Conservation (phyloP, 495 filamentous ascomycete genomes). For the Daldinia vernicosa region DNA sequence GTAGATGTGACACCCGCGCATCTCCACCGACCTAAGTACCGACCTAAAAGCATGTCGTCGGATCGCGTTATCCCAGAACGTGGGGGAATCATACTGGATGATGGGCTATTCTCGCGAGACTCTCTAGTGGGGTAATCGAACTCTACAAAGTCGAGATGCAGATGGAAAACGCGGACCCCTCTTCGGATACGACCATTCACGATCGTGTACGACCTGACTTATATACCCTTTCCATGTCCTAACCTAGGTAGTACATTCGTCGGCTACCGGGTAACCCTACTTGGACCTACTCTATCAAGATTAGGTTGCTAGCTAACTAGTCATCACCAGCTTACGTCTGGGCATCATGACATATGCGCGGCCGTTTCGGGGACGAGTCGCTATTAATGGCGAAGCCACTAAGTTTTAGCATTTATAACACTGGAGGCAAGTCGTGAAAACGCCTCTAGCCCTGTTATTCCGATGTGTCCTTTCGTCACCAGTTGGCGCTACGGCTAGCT, state of each 20-base stretch:
- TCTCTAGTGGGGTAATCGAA: constrained; percentile 43
- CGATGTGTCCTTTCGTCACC: constrained; percentile 28
- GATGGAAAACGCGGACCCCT: constrained; percentile 34
- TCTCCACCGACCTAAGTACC: constrained; percentile 31
- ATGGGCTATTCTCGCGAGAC: constrained; percentile 37
- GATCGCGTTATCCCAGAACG: constrained; percentile 46
- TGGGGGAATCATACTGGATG: constrained; percentile 50
- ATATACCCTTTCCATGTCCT: constrained; percentile 1
- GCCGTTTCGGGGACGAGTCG: constrained; percentile 14
- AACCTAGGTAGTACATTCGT: constrained; percentile 1
- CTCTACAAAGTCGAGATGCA: constrained; percentile 30
- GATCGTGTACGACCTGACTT: constrained; percentile 29
- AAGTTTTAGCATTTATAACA: not conserved
- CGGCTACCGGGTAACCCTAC: constrained; percentile 18
- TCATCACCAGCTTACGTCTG: constrained; percentile 21
- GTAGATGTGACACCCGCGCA: constrained; percentile 16
- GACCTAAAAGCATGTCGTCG: constrained; percentile 32
- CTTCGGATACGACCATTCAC: constrained; percentile 38
- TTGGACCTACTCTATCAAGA: constrained; percentile 14
- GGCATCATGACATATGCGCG: constrained; percentile 19
- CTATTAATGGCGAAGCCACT: constrained; percentile 10
- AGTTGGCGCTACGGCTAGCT: constrained; percentile 25
- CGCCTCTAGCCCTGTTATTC: constrained; percentile 5
- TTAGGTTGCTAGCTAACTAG: constrained; percentile 16
- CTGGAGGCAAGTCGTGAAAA: constrained; percentile 15